These are phyloP conservation scores for Colletotrichum cereale DNA, from an alignment of 2,329 filamentous ascomycete genomes.

Conservation along the genomic window DNA sequence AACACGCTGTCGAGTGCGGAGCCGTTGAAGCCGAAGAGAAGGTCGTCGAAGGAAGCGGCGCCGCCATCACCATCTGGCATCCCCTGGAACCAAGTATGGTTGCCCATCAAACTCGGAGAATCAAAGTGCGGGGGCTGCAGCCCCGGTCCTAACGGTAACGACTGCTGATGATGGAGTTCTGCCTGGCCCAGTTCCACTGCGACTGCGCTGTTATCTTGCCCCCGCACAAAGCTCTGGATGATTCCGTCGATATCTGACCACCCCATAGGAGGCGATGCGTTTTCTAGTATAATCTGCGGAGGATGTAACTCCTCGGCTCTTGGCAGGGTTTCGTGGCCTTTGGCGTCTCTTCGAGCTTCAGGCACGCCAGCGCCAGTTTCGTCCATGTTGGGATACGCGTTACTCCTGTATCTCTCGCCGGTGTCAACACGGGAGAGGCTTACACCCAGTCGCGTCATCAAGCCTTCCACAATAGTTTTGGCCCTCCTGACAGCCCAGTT, in stretches of 20 bases:
- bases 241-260: slow-evolving; percentile 53
- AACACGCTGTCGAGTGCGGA: slow-evolving; percentile 46
- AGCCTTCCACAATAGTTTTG: slow-evolving; percentile 56
- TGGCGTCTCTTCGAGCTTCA: background rate
- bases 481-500: slow-evolving; percentile 63
- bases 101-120: background rate
- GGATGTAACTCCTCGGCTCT: background rate
- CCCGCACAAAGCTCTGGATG: slow-evolving; percentile 51
- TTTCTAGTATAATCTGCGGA: background rate
- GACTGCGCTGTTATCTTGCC: slow-evolving; percentile 37
- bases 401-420: background rate
- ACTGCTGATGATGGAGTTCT: background rate
- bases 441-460: slow-evolving; percentile 60
- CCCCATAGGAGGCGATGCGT: slow-evolving; percentile 38
- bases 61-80: slow-evolving; percentile 30
- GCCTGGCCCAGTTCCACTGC: slow-evolving; percentile 10
- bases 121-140: background rate
- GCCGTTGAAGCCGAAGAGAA: slow-evolving; percentile 50
- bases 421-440: background rate
- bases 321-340: background rate
- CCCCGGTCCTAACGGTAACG: background rate
- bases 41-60: slow-evolving; percentile 44
- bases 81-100: slow-evolving; percentile 9
- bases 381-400: background rate
- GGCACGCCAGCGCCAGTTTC: background rate